Base-by-base conservation (phyloP, 306 rosid genomes). In the Trifolium pratense region DNA sequence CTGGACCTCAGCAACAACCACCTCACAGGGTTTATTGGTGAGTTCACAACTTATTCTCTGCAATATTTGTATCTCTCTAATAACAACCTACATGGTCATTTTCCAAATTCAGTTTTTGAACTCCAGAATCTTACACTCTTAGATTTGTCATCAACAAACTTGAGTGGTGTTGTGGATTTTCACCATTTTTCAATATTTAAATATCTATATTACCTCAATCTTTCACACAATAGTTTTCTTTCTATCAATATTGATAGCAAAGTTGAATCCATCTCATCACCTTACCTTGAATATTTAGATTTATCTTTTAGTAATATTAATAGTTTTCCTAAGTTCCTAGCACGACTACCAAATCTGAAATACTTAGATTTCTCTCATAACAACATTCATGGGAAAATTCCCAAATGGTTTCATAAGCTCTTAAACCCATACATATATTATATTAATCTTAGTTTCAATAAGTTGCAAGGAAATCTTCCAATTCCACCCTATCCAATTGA, bases 271-370 rank as follows among this genome's bases (percentile, higher is more conserved):
- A 34, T 34, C 37, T 34, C 37, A 34, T 34, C 37, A 7, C 80
- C 78, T 1, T 17, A 23, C 5, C 77, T 79, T 34, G n/a, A n/a
- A n/a, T n/a, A n/a, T n/a, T n/a, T n/a, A n/a, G n/a, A 0, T 0
- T 39, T 85, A 26, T 63, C 80, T 10, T 81, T 75, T 7, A 9
- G 71, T 14, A 71, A 72, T 25, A 20, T 81, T 6, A 63, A 3
- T n/a, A 23, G 0, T 17, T 55, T 36, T 51, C 86, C 86, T 0
- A n/a, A 56, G 65, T 73, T 75, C 18, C 9, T 80, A 9, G 40
- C 74, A 43, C 9, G 5, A 7, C 9, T 37, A 0, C 56, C 43
- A 21, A 39, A 62, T 14, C 4, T 86, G 8, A 0, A 0, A 5
- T 0, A 0, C 0, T 56, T 83, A 40, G 70, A 80, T 48, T 84